Conservation (phyloP, 257 asterid species). For the Striga asiatica region DNA sequence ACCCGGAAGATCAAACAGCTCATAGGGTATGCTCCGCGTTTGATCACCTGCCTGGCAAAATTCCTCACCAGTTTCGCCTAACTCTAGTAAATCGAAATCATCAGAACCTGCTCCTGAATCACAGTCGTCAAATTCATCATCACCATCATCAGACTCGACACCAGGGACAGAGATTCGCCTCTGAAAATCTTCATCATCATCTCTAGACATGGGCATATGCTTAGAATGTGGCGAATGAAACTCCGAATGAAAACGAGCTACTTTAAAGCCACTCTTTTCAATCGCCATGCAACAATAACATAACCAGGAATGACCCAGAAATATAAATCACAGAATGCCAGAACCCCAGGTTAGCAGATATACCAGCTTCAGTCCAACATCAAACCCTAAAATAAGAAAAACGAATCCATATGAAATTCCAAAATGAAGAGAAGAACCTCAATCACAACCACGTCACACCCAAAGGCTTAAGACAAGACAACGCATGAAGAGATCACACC, state of each 20-base stretch:
- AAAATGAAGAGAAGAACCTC: not conserved
- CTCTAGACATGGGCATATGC: conserved; percentile 65
- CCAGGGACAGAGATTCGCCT: conserved; percentile 35
- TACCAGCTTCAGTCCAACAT: conserved; percentile 26
- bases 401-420: conserved; percentile 10
- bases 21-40: conserved; percentile 83
- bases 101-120: conserved; percentile 99
- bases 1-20: conserved; percentile 79
- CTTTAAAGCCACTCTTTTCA: conserved; percentile 76
- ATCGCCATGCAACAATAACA: conserved; percentile 76
- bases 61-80: conserved; percentile 87
- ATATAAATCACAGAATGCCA: conserved; percentile 1
- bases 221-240: conserved; percentile 49
- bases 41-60: conserved; percentile 91
- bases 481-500: too few relatives aligned
- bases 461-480: too few relatives aligned
- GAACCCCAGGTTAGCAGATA: conserved; percentile 11
- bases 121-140: conserved; percentile 85
- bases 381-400: conserved; percentile 31
- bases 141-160: conserved; percentile 77
- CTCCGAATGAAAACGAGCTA: conserved; percentile 59
- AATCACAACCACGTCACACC: conserved; percentile 1
- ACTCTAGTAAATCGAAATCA: conserved; percentile 80
- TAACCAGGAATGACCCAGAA: conserved; percentile 26
- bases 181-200: conserved; percentile 71